Evolutionary conservation across 768 basidiomycete species (phyloP).

Genomic region (Termitomyces sp.): DNA sequence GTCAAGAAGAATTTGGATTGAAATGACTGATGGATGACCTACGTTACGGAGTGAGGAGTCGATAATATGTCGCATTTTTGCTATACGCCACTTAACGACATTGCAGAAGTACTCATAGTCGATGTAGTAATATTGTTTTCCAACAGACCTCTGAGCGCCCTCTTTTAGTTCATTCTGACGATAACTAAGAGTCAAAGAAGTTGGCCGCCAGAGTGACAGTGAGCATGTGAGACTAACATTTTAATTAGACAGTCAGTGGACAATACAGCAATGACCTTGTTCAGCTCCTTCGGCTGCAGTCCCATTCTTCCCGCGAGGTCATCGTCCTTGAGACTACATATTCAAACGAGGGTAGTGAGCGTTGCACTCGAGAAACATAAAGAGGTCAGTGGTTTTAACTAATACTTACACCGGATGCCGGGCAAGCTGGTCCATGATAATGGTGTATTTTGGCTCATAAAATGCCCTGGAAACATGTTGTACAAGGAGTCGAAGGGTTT

Average conservation of each 20-base stretch:
- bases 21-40: slow-evolving; percentile 17
- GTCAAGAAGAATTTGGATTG: neutral
- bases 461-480: slow-evolving; percentile 92
- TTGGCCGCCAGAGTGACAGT: neutral
- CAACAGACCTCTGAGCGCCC: slow-evolving; percentile 80
- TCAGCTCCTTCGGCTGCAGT: slow-evolving; percentile 82
- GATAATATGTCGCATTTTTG: slow-evolving; percentile 86
- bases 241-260: slow-evolving; percentile 74
- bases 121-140: slow-evolving; percentile 93
- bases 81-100: slow-evolving; percentile 96
- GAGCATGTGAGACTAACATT: slow-evolving; percentile 44
- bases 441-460: slow-evolving; percentile 88
- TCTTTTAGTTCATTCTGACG: slow-evolving; percentile 91
- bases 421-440: slow-evolving; percentile 91
- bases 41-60: slow-evolving; percentile 90
- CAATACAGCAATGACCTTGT: slow-evolving; percentile 82
- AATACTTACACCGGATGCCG: slow-evolving; percentile 90
- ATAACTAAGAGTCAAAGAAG: slow-evolving; percentile 41
- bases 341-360: slow-evolving; percentile 18
- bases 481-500: slow-evolving; percentile 79
- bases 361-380: slow-evolving; percentile 11
- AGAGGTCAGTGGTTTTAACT: slow-evolving; percentile 16
- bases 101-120: slow-evolving; percentile 95
- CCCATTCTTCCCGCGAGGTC: slow-evolving; percentile 90
- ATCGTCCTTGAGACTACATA: slow-evolving; percentile 82